phyloP scores from a whole-genome alignment of 164 flowering plant genomes.

The Santalum album region DNA sequence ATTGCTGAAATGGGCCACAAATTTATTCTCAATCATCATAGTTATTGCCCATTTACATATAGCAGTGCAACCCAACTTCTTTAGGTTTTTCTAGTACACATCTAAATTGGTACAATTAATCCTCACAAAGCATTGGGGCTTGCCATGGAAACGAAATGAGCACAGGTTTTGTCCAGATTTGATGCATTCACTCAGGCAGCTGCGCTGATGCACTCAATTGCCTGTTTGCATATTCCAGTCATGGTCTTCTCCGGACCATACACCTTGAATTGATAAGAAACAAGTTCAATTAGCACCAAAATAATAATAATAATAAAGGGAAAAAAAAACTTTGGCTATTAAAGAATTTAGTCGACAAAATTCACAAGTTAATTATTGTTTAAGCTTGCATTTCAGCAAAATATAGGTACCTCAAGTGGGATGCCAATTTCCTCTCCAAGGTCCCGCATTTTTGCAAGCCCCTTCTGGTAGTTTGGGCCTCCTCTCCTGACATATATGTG shows the following conservation, averaged over 20 bases:
- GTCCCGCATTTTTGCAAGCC: conserved; percentile 71
- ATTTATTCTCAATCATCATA: too few relatives aligned
- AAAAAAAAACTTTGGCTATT: too few relatives aligned
- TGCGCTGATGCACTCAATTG: conserved; percentile 54
- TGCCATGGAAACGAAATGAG: background rate
- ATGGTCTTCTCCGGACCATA: conserved; percentile 78
- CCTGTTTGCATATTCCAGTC: conserved; percentile 80
- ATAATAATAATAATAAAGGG: too few relatives aligned
- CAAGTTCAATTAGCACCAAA: background rate
- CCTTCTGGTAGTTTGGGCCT: conserved; percentile 80
- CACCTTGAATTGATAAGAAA: conserved; percentile 29
- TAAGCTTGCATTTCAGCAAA: background rate
- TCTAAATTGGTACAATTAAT: too few relatives aligned
- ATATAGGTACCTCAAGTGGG: conserved; percentile 50
- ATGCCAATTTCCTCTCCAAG: conserved; percentile 77
- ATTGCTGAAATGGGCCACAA: too few relatives aligned
- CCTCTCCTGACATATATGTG: conserved; percentile 73
- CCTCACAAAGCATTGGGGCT: background rate
- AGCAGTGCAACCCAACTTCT: too few relatives aligned
- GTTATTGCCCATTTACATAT: too few relatives aligned
- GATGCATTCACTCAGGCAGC: conserved; percentile 33
- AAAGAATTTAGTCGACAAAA: too few relatives aligned
- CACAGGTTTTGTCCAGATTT: background rate
- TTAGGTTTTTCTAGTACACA: too few relatives aligned
- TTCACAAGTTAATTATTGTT: too few relatives aligned